Percentiles rank a stretch among this genome's conserved stretches.
These are phyloP conservation scores for Tephrocybe sp. DNA, from an alignment of 768 basidiomycete genomes.

Conservation along the genomic window DNA sequence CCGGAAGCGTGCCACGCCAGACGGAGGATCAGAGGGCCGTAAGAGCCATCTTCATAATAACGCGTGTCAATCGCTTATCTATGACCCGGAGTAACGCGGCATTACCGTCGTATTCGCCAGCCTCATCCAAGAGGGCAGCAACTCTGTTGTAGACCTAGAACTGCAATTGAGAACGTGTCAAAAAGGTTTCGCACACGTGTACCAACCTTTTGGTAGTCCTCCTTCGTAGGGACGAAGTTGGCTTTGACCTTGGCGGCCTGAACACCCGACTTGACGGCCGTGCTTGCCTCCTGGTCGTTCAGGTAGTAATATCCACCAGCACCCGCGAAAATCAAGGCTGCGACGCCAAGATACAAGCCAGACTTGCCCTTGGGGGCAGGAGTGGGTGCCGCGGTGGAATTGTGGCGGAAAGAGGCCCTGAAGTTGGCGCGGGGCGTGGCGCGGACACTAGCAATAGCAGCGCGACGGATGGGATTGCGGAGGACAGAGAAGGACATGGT, in stretches of 20 bases:
- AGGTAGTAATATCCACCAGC: constrained; percentile 65
- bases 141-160: constrained; percentile 87
- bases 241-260: constrained; percentile 63
- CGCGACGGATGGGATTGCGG: constrained; percentile 50
- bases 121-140: constrained; percentile 73
- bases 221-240: constrained; percentile 74
- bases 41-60: constrained; percentile 70
- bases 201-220: constrained; percentile 86
- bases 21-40: constrained; percentile 83
- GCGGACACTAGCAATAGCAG: constrained; percentile 33
- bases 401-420: constrained; percentile 54
- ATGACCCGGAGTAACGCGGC: constrained; percentile 13
- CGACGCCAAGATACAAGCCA: constrained; percentile 59
- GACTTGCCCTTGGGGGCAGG: constrained; percentile 53
- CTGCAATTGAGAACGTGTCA: background rate
- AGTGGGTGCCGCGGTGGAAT: constrained; percentile 53
- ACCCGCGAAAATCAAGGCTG: constrained; percentile 55
- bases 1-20: constrained; percentile 95
- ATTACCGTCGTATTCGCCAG: constrained; percentile 84
- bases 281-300: constrained; percentile 50
- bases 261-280: constrained; percentile 58
- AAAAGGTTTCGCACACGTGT: background rate
- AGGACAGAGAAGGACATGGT: constrained; percentile 60
- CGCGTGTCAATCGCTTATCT: constrained; percentile 6
- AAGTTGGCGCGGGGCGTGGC: constrained; percentile 27